Conservation (phyloP, 139 green algal genomes). For the Picochlorum sp. region DNA sequence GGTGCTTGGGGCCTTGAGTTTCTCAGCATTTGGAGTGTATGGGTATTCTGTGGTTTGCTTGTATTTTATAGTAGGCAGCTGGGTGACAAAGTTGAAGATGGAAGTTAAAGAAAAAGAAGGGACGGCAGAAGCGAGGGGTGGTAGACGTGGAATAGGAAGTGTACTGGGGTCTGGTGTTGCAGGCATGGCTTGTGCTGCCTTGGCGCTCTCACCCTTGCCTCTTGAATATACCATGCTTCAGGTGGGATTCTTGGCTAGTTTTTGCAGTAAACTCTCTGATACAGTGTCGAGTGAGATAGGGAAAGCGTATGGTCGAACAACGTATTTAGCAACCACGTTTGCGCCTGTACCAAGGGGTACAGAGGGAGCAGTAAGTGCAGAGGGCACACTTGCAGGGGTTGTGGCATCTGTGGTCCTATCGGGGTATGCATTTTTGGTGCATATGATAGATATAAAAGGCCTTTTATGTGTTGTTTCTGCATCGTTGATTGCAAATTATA, state of each 20-base stretch:
- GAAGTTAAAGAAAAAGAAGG: constrained; percentile 87
- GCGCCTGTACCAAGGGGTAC: constrained; percentile 82
- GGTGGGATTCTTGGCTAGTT: constrained; percentile 77
- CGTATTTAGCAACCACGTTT: constrained; percentile 77
- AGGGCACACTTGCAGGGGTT: constrained; percentile 80
- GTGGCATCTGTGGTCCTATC: constrained; percentile 53
- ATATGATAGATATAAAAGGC: constrained; percentile 39
- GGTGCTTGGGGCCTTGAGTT: constrained; percentile 65
- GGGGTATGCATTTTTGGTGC: constrained; percentile 23
- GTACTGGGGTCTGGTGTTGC: constrained; percentile 88
- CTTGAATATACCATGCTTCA: constrained; percentile 2
- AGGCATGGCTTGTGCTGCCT: constrained; percentile 55
- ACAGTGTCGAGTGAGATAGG: constrained; percentile 91
- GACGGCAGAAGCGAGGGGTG: constrained; percentile 84
- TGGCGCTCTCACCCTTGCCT: constrained; percentile 45
- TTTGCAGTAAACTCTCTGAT: constrained; percentile 90
- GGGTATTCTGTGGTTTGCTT: constrained; percentile 82
- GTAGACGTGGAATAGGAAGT: constrained; percentile 61
- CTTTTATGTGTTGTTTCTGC: constrained; percentile 32
- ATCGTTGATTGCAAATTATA: constrained; percentile 72
- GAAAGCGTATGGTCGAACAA: constrained; percentile 92
- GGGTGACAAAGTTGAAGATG: constrained; percentile 90
- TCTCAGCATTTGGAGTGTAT: constrained; percentile 68
- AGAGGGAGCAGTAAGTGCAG: constrained; percentile 89
- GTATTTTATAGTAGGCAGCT: constrained; percentile 88